A percentile compares a stretch with the other conserved stretches of the same genome.
Conservation (phyloP, 225 moss, liverwort and hornwort species). For the Rhytidiadelphus loreus region DNA sequence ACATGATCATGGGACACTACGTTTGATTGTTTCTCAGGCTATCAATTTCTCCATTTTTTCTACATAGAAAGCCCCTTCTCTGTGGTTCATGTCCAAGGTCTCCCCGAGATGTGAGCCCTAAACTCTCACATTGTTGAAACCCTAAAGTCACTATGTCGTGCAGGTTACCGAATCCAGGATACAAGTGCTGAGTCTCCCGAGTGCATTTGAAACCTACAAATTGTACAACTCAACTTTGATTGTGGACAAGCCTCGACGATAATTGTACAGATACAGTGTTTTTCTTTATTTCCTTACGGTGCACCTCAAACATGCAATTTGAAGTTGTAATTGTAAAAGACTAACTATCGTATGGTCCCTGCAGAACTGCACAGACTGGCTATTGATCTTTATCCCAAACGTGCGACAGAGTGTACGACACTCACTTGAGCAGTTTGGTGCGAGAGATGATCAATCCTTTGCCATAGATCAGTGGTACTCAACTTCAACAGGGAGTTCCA, state of each 20-base stretch:
- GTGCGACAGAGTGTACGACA: neutral
- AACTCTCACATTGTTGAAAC: neutral
- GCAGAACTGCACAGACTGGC: neutral
- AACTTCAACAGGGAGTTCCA: slow-evolving; percentile 9
- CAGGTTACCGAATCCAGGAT: neutral
- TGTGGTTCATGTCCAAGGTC: neutral
- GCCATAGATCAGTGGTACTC: neutral
- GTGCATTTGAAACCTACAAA: neutral
- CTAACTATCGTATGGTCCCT: neutral
- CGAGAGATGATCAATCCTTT: neutral
- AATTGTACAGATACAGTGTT: neutral
- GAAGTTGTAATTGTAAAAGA: neutral
- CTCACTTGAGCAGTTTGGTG: neutral
- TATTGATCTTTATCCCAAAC: neutral
- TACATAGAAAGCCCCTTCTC: neutral
- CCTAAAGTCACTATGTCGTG: neutral
- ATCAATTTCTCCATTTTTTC: neutral
- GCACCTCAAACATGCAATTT: neutral
- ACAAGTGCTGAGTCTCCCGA: neutral
- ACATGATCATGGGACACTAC: neutral
- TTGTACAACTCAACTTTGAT: neutral
- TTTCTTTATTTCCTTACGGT: neutral
- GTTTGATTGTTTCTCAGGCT: neutral
- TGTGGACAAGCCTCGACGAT: neutral
- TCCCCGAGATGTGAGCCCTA: neutral